phyloP scores from a whole-genome alignment of 2,329 filamentous ascomycete species.

The Sarocladium oryzae region DNA sequence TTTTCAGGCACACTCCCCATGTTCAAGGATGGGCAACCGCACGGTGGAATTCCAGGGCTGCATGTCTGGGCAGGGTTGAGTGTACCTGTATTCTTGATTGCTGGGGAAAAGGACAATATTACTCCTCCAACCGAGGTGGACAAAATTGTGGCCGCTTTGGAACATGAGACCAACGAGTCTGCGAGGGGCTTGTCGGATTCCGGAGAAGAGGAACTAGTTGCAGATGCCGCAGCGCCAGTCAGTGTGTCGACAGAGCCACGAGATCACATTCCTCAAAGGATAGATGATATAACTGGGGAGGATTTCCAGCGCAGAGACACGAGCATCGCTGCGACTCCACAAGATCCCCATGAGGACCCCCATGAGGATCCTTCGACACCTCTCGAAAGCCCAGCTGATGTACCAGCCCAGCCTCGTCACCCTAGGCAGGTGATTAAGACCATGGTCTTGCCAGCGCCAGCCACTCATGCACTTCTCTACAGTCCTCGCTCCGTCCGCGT shows the following conservation, averaged over 20 bases:
- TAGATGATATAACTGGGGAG: constrained; percentile 31
- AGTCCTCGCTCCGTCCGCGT: constrained; percentile 68
- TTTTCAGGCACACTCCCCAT: constrained; percentile 62
- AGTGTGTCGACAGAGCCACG: constrained; percentile 26
- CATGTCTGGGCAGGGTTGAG: constrained; percentile 66
- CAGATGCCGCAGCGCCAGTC: constrained; percentile 43
- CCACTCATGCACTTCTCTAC: constrained; percentile 80
- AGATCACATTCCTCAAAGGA: constrained; percentile 27
- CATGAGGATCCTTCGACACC: constrained; percentile 41
- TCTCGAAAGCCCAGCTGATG: constrained; percentile 31
- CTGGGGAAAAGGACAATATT: constrained; percentile 68
- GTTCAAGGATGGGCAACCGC: constrained; percentile 42
- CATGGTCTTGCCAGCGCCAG: constrained; percentile 66
- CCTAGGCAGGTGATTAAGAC: constrained; percentile 57
- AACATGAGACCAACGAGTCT: constrained; percentile 13
- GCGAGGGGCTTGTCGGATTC: constrained; percentile 19
- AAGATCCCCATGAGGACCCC: constrained; percentile 28
- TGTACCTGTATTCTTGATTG: constrained; percentile 71
- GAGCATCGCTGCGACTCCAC: constrained; percentile 17
- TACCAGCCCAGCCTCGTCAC: constrained; percentile 41
- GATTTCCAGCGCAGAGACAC: constrained; percentile 19
- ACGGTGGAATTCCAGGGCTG: constrained; percentile 61
- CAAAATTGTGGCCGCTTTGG: constrained; percentile 50
- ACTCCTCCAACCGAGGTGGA: constrained; percentile 66
- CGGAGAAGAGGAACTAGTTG: constrained; percentile 24